Evolutionary conservation across 2,329 filamentous ascomycete genomes (phyloP).

Genomic region (Lomentospora prolificans): DNA sequence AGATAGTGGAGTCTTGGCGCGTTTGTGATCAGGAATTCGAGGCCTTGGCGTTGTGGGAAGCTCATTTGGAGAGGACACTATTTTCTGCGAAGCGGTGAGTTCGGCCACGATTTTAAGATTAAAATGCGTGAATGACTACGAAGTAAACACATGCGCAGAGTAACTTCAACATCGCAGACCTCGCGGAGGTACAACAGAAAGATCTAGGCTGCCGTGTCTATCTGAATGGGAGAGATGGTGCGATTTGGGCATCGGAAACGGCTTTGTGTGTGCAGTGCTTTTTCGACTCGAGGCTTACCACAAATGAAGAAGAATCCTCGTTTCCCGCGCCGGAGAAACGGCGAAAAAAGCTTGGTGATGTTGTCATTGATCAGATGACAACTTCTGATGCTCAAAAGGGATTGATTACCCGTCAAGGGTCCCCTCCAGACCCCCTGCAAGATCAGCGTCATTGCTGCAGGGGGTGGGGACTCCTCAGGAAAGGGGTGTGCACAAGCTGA

Average conservation of each 20-base stretch:
- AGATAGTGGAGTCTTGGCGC: background rate
- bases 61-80: background rate
- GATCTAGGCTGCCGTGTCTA: too few relatives aligned
- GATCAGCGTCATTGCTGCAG: conserved; percentile 1
- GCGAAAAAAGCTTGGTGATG: background rate
- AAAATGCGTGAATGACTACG: background rate
- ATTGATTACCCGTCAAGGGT: conserved; percentile 1
- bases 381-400: conserved; percentile 3
- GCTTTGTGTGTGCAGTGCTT: too few relatives aligned
- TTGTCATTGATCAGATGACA: conserved; percentile 7
- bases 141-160: too few relatives aligned
- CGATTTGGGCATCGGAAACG: too few relatives aligned
- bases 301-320: too few relatives aligned
- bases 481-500: background rate
- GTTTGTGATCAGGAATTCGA: background rate
- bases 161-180: too few relatives aligned
- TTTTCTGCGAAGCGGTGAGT: background rate
- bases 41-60: background rate
- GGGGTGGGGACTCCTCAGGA: background rate
- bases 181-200: too few relatives aligned
- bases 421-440: background rate
- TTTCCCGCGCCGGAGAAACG: background rate
- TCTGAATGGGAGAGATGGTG: too few relatives aligned
- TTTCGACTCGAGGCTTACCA: too few relatives aligned
- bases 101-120: background rate